phyloP scores from a whole-genome alignment of 75 land plant species.

The Ceratopteris richardii region DNA sequence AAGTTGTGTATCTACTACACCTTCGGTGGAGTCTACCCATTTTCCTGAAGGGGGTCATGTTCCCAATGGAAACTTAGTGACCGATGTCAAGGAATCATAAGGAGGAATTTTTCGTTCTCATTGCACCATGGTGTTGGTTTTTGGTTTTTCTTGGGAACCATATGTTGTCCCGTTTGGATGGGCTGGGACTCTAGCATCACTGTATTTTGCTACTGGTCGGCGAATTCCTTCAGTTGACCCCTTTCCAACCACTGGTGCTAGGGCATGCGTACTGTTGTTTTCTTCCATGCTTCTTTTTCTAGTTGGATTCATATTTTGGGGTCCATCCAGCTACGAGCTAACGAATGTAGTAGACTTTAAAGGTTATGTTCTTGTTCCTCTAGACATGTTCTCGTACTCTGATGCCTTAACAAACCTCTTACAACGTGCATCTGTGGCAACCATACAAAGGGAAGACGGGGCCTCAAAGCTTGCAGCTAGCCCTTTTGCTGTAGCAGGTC shows the following conservation, averaged over 20 bases:
- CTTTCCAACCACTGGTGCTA: slow-evolving; percentile 8
- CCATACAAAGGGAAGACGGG: slow-evolving; percentile 10
- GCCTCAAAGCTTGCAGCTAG: slow-evolving; percentile 8
- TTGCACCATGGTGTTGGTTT: slow-evolving; percentile 16
- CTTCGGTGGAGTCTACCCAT: no score
- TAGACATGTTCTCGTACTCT: slow-evolving; percentile 14
- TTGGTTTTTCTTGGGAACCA: slow-evolving; percentile 13
- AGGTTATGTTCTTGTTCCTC: slow-evolving; percentile 17
- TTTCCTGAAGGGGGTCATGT: no score
- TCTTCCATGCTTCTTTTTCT: slow-evolving; percentile 6
- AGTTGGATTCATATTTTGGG: slow-evolving; percentile 10
- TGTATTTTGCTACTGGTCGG: slow-evolving; percentile 5
- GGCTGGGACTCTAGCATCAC: slow-evolving; percentile 5
- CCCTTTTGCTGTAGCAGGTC: slow-evolving; percentile 19
- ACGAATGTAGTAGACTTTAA: slow-evolving; percentile 10
- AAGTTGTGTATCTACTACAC: no score
- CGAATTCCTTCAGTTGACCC: slow-evolving; percentile 10
- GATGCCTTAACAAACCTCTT: slow-evolving; percentile 11
- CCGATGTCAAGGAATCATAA: not conserved
- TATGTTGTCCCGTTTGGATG: slow-evolving; percentile 12
- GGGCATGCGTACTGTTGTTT: slow-evolving; percentile 9
- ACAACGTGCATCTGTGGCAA: slow-evolving; percentile 13
- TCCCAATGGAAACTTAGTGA: not conserved
- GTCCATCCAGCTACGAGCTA: not conserved
- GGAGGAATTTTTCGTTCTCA: slow-evolving; percentile 4